Evolutionary conservation across 306 rosid genomes (phyloP).

Genomic region (Pyrus communis): DNA sequence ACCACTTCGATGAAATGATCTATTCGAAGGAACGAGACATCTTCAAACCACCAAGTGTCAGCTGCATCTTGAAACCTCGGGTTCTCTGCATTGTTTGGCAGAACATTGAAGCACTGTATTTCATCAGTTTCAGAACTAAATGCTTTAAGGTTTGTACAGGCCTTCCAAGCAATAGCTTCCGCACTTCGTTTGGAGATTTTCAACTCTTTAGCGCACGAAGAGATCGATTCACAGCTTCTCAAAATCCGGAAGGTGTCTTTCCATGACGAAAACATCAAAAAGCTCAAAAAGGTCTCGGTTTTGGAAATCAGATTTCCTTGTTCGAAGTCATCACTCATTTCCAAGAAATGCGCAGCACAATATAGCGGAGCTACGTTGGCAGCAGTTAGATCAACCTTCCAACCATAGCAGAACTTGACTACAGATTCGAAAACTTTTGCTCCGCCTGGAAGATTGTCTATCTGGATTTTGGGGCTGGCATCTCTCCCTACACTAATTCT

Average conservation of each 20-base stretch:
- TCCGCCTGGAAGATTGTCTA: conserved; percentile 72
- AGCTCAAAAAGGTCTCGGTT: conserved; percentile 58
- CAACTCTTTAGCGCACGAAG: conserved; percentile 53
- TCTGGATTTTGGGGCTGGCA: conserved; percentile 25
- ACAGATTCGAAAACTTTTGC: conserved; percentile 43
- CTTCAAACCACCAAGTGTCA: conserved; percentile 71
- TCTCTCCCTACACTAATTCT: conserved; percentile 24
- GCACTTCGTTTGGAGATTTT: conserved; percentile 47
- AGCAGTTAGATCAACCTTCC: conserved; percentile 59
- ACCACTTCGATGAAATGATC: conserved; percentile 75
- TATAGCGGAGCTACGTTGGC: conserved; percentile 48
- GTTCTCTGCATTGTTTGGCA: background rate
- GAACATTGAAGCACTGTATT: conserved; percentile 7
- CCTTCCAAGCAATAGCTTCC: conserved; percentile 67
- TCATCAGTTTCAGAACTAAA: conserved; percentile 18
- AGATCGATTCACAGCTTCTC: conserved; percentile 59
- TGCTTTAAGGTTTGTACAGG: conserved; percentile 34
- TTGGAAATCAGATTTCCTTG: conserved; percentile 62
- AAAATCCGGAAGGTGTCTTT: conserved; percentile 58
- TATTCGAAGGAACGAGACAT: conserved; percentile 44
- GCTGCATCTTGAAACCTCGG: conserved; percentile 7
- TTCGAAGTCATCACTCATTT: conserved; percentile 68
- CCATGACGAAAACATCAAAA: conserved; percentile 62
- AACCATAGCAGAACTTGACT: conserved; percentile 75
- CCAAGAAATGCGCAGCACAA: conserved; percentile 65